phyloP scores from a whole-genome alignment of 139 green algal genomes.

The Chlamydomonas incerta region DNA sequence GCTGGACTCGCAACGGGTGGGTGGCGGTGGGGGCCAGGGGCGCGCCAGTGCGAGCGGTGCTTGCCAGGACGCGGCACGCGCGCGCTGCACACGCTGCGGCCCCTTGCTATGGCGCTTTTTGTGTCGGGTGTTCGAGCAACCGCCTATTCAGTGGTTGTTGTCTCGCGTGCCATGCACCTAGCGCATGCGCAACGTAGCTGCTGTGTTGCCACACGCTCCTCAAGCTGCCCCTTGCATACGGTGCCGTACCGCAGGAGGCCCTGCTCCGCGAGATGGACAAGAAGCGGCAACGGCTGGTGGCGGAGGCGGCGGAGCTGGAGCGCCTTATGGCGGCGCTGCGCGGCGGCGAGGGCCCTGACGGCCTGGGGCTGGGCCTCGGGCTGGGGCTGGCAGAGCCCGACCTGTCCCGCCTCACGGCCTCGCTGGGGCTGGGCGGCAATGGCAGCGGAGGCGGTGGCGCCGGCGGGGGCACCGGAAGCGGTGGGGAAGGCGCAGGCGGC shows the following conservation, averaged over 20 bases:
- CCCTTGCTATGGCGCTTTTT: too few species aligned
- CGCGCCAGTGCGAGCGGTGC: too few species aligned
- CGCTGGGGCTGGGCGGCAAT: neutral
- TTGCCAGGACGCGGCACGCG: too few species aligned
- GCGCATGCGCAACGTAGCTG: too few species aligned
- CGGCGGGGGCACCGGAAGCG: neutral
- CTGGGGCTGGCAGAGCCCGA: neutral
- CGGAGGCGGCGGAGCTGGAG: conserved; percentile 42
- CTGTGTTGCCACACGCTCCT: too few species aligned
- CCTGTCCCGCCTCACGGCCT: neutral
- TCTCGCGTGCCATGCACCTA: too few species aligned
- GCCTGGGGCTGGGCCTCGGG: neutral
- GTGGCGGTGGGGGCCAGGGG: neutral
- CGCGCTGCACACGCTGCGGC: neutral
- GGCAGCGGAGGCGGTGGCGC: neutral
- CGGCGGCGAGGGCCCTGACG: neutral
- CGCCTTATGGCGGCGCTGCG: conserved; percentile 31
- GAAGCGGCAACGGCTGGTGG: conserved; percentile 42
- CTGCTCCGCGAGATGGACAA: conserved; percentile 42
- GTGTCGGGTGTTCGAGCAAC: too few species aligned
- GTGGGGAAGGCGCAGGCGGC: neutral
- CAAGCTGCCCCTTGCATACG: too few species aligned
- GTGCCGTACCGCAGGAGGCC: neutral
- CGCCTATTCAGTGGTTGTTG: too few species aligned
- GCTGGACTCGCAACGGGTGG: conserved; percentile 31